A percentile compares a stretch with the other conserved stretches of the same genome.
phyloP scores from a whole-genome alignment of 345 rosid genomes.

The Syzygium oleosum region DNA sequence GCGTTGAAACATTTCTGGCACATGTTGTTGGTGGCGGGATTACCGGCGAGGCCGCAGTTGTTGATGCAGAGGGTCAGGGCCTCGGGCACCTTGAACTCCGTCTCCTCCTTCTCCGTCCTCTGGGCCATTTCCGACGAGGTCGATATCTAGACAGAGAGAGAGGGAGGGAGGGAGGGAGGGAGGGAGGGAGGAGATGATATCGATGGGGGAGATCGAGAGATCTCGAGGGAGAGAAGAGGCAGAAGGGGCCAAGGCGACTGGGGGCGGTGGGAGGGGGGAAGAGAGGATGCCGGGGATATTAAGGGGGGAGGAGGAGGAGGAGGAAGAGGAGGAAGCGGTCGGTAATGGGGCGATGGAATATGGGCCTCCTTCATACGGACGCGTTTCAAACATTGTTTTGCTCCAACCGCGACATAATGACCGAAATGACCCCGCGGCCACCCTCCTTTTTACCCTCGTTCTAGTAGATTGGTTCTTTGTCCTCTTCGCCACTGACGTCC shows the following conservation, averaged over 20 bases:
- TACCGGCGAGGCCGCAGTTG: slow-evolving; percentile 80
- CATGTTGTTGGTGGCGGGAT: slow-evolving; percentile 91
- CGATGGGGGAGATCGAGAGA: neutral
- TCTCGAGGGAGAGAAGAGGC: neutral
- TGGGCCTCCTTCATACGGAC: slow-evolving; percentile 80
- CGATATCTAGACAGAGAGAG: neutral
- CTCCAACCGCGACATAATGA: neutral
- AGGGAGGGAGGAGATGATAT: neutral
- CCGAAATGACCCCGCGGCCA: neutral
- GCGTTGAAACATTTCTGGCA: slow-evolving; percentile 95
- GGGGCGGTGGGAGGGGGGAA: no score
- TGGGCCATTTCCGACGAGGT: slow-evolving; percentile 48
- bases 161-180: neutral
- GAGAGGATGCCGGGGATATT: neutral
- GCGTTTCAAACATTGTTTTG: slow-evolving; percentile 64
- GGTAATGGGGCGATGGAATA: slow-evolving; percentile 52
- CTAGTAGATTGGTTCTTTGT: neutral
- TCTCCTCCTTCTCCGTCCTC: slow-evolving; percentile 88
- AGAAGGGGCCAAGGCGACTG: slow-evolving; percentile 27
- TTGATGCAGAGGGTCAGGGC: slow-evolving; percentile 57
- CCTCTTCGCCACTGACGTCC: neutral
- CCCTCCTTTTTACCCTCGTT: neutral
- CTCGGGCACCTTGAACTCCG: slow-evolving; percentile 90
- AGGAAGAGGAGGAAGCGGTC: slow-evolving; percentile 25
- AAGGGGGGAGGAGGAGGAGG: slow-evolving; percentile 2